Conservation (phyloP, 768 basidiomycete species). For the Lactarius hatsudake region DNA sequence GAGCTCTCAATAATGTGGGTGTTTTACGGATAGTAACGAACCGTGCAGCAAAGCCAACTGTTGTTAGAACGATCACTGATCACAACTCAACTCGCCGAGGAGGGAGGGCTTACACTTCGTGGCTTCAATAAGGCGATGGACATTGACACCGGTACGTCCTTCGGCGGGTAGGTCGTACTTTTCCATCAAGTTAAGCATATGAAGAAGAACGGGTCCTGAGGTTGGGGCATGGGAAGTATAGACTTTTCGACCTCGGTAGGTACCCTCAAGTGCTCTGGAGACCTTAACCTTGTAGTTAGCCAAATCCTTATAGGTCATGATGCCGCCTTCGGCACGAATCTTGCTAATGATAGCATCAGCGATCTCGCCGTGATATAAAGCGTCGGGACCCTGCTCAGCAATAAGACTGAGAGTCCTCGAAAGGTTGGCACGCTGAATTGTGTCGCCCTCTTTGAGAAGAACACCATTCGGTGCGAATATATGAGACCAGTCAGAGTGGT, state of each 20-base stretch:
- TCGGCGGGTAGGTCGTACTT: slow-evolving; percentile 52
- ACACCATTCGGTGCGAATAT: slow-evolving; percentile 79
- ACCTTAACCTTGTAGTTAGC: slow-evolving; percentile 66
- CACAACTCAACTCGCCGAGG: slow-evolving; percentile 10
- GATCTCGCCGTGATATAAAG: slow-evolving; percentile 87
- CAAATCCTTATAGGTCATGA: slow-evolving; percentile 74
- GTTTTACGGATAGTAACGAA: slow-evolving; percentile 29
- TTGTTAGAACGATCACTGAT: slow-evolving; percentile 26
- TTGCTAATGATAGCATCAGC: slow-evolving; percentile 77
- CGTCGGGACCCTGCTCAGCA: slow-evolving; percentile 71
- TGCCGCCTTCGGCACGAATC: slow-evolving; percentile 69
- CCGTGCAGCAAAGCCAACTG: slow-evolving; percentile 65
- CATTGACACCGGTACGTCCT: slow-evolving; percentile 58
- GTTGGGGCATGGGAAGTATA: slow-evolving; percentile 86
- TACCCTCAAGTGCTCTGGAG: slow-evolving; percentile 70
- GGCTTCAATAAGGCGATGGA: slow-evolving; percentile 80
- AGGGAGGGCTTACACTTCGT: slow-evolving; percentile 63
- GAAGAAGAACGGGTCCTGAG: slow-evolving; percentile 83
- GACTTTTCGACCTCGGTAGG: slow-evolving; percentile 72
- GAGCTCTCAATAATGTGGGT: slow-evolving; percentile 5
- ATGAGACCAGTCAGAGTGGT: slow-evolving; percentile 69
- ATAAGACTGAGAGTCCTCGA: slow-evolving; percentile 73
- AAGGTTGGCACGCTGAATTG: slow-evolving; percentile 67
- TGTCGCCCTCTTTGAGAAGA: slow-evolving; percentile 71
- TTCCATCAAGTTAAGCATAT: slow-evolving; percentile 90